A percentile compares a stretch with the other conserved stretches of the same genome.
These are phyloP conservation scores for Lepiota brunneoincarnata DNA, from an alignment of 768 basidiomycete genomes.

Conservation along the genomic window DNA sequence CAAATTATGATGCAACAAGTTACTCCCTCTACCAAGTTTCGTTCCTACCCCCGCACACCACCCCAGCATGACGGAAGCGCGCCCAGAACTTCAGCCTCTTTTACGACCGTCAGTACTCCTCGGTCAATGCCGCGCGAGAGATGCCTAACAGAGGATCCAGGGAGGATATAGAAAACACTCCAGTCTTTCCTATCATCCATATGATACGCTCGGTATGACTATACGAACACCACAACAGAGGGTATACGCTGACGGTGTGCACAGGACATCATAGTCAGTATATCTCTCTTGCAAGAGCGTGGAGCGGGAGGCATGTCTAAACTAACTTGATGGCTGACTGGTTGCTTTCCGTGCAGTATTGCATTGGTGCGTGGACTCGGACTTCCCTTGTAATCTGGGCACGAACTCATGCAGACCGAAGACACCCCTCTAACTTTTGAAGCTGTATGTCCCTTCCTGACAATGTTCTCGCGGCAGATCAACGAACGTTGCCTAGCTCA, in stretches of 20 bases:
- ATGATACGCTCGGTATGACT: conserved; percentile 60
- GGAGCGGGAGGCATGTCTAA: not conserved
- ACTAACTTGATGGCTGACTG: not conserved
- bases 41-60: not conserved
- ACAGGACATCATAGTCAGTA: conserved; percentile 62
- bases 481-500: conserved; percentile 45
- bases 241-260: conserved; percentile 12
- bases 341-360: conserved; percentile 44
- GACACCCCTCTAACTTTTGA: conserved; percentile 86
- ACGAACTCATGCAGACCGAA: conserved; percentile 22
- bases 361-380: conserved; percentile 53
- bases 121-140: not conserved
- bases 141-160: conserved; percentile 20
- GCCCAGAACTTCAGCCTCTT: conserved; percentile 41
- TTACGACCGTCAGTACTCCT: conserved; percentile 34
- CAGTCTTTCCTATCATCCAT: conserved; percentile 81
- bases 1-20: conserved; percentile 9
- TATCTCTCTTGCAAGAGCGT: not conserved
- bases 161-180: conserved; percentile 53
- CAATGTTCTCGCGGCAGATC: not conserved
- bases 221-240: not conserved
- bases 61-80: conserved; percentile 33
- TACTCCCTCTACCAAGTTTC: too few species aligned
- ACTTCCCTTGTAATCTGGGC: not conserved
- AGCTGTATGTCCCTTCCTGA: conserved; percentile 47